Evolutionary conservation across 306 rosid species (phyloP), one percentile per base, ranked within the genome.

Genomic region (Quercus gilva): DNA sequence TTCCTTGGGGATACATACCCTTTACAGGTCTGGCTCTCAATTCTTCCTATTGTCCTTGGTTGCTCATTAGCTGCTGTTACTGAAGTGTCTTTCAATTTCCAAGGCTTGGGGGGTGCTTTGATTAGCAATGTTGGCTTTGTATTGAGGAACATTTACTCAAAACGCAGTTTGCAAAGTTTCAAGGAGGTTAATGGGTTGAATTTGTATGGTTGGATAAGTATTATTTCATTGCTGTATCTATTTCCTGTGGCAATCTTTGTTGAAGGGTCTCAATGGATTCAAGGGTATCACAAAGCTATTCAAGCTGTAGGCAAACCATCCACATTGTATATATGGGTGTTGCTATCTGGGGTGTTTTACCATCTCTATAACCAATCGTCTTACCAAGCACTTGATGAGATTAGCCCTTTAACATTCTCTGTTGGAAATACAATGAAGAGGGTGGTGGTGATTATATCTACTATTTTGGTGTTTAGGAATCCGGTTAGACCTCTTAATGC

Each of bases 361-460:
- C 98, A 92, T 90, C 94, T 95, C 25, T 95, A 95, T 84, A 93
- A 95, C 76, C 99, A 95, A 80, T 95, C 99, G 5, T 92, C 98
- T 52, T 95, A 95, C 75, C 96, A 93, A 86, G 99, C 99, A 35
- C 81, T 95, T 19, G 97, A 95, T 80, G 91, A 95, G n/a, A 93
- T 91, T 79, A 92, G 94, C 69, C 98, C 99, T 0, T 74, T 95
- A 73, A 93, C 93, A 41, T 95, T 95, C 80, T 95, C 98, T 0
- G 99, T 95, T 3, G 99, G 99, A 17, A 95, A 95, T 85, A 93
- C 99, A 20, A 93, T 95, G 97, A 95, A 92, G 88, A 87, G 99
- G 75, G 98, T 95, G 79, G 97, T 91, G 80, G 99, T 95, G 76
- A 95, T 95, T 15, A 87, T 93, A 4, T 87, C 98, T 5, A 56